Base-by-base conservation (phyloP, 2,329 filamentous ascomycete species). In the Zasmidium citrigriseum region DNA sequence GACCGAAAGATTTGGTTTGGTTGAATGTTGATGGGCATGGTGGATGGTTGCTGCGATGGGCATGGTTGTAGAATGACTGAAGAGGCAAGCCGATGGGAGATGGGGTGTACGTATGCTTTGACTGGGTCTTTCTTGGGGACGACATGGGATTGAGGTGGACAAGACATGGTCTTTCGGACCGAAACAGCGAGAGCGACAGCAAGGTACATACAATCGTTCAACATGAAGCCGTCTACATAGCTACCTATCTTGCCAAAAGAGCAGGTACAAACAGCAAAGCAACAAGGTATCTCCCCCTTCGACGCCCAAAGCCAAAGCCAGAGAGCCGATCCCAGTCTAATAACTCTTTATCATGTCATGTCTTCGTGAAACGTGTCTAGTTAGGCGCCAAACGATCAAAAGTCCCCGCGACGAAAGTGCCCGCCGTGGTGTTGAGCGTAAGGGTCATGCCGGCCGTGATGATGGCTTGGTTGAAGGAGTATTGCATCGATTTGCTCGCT, bases 391-490 rank as follows among this genome's bases (percentile, higher is more conserved):
- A 4, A 4, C 34, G 7, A n/a, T 41, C 34, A n/a, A 41, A 41
- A 11, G 34, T 41, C 4, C 34, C 34, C 7, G 34, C 34, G 5
- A 16, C 14, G 34, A 41, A 41, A 4, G 14, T 41, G 12, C 7
- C 34, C 4, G 34, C 14, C 14, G 34, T 41, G 4, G 34, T 41
- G 34, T 41, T 41, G 5, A 41, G 34, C 34, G 34, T 41, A 4
- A 41, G 34, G 12, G 34, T 41, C n/a, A 60, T 38, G 5, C 60
- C 60, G 1, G 54, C 24, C 11, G 48, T 52, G 38, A 62, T 54
- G 21, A 59, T 21, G 14, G 57, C 57, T 48, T 59, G 57, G 18
- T 59, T 57, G 50, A 22, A 45, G 5, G 52, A 54, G 29, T 62
- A 62, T 12, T 62, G 60, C 20, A 34, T 46, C 20, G 20, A 46